Percentiles rank a stretch among this genome's conserved stretches.
phyloP scores from a whole-genome alignment of 768 basidiomycete genomes.

The Cantharellus cinnabarinus region DNA sequence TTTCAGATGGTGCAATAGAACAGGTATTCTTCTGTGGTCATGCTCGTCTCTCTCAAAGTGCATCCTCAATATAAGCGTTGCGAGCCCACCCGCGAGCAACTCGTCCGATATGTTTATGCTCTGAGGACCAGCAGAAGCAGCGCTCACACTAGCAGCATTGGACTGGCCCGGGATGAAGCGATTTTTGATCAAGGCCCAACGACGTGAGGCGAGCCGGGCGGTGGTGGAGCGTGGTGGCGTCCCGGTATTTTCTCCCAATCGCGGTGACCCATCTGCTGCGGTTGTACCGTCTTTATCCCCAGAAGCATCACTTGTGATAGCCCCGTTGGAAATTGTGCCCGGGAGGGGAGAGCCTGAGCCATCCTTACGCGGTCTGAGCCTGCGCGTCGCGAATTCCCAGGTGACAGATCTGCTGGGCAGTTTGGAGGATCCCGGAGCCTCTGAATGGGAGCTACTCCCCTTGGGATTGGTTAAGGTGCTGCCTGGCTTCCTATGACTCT shows the following conservation, averaged over 20 bases:
- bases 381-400: too few species aligned
- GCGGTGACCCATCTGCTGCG: neutral
- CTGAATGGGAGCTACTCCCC: too few species aligned
- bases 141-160: neutral
- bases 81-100: constrained; percentile 59
- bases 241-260: neutral
- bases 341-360: too few species aligned
- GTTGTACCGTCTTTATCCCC: too few species aligned
- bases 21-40: constrained; percentile 57
- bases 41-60: constrained; percentile 82
- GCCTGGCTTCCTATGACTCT: too few species aligned
- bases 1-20: constrained; percentile 58
- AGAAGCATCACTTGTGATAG: too few species aligned
- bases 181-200: neutral
- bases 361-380: too few species aligned
- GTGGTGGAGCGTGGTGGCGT: neutral
- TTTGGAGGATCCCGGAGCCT: too few species aligned
- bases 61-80: constrained; percentile 54
- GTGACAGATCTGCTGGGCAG: too few species aligned
- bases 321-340: too few species aligned
- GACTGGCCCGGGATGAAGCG: neutral
- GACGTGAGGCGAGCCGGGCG: neutral
- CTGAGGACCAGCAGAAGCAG: neutral
- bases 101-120: constrained; percentile 27
- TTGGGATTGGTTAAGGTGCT: too few species aligned